Evolutionary conservation across 371 early-diverging fungal genomes (phyloP).

Genomic region (Mucor plumbeus): DNA sequence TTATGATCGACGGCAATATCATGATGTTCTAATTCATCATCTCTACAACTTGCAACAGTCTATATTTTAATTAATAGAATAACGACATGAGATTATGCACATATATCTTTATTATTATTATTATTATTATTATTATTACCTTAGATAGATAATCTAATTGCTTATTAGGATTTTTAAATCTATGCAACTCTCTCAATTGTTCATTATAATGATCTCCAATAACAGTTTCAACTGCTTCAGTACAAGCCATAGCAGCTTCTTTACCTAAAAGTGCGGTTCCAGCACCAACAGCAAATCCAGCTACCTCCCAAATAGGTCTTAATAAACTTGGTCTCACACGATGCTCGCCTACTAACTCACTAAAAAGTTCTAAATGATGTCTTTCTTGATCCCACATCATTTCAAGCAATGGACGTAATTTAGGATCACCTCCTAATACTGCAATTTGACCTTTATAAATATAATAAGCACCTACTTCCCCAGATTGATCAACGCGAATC

Average conservation of each 20-base stretch:
- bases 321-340: conserved; percentile 88
- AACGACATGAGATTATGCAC: neutral
- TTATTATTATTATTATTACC: conserved; percentile 37
- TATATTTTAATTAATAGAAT: conserved; percentile 3
- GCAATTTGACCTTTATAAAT: conserved; percentile 95
- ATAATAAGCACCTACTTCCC: conserved; percentile 94
- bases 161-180: conserved; percentile 59
- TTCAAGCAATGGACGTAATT: conserved; percentile 74
- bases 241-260: conserved; percentile 97
- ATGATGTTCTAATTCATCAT: conserved; percentile 95
- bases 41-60: conserved; percentile 83
- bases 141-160: conserved; percentile 65
- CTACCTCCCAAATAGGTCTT: conserved; percentile 86
- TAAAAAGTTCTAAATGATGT: conserved; percentile 79
- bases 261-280: conserved; percentile 90
- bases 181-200: conserved; percentile 76
- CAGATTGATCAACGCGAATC: conserved; percentile 96
- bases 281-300: conserved; percentile 90
- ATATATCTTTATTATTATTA: neutral
- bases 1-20: conserved; percentile 93
- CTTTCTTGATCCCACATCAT: conserved; percentile 97
- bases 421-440: conserved; percentile 77
- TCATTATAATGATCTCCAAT: conserved; percentile 97
- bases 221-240: conserved; percentile 97
- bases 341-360: conserved; percentile 74